Evolutionary conservation across 2,329 filamentous ascomycete genomes (phyloP), one percentile per base, ranked within the genome.

Genomic region (Apiospora hydei): DNA sequence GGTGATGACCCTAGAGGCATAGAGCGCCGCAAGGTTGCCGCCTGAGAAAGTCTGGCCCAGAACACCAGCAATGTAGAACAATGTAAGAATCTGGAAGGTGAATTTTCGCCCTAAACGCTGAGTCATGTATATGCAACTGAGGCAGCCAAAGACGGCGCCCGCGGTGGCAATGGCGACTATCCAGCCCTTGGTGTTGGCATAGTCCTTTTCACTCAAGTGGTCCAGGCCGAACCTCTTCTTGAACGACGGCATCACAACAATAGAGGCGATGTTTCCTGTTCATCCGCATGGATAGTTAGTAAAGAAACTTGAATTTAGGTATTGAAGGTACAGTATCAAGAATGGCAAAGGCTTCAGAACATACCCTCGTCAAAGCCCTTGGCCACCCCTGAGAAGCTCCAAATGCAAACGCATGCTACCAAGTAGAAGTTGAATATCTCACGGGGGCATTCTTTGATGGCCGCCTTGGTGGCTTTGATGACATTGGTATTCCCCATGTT

Each of bases 1-100:
- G 1, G 78, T 13, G 13, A 80, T 75, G 4, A 80, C 69, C n/a
- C 78, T 73, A 0, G 76, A 75, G 0, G 71, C 70, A 30, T 81
- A 81, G 0, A 81, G 69, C 0, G 69, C 79, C 0, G 72, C 71
- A 4, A 81, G 69, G 1, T 72, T 80, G 0, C 79, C 80, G 30
- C 72, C 75, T 16, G 76, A 77, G 44, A 81, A 80, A 0, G 78
- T 76, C 49, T 81, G 80, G 0, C 79, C 80, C 11, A 82, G 72
- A 7, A 78, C 73, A 8, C 83, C 83, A n/a, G 80, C 75, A 38
- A 84, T 82, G 13, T 84, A 81, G 0, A 81, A 70, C 43, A 81
- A 73, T 69, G 73, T 83, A 38, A 79, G 77, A 0, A 80, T 49
- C 18, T 79, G 77, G 13, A 80, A 74, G 0, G 77, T 76, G 0